Percentiles rank a stretch among this genome's conserved stretches.
phyloP scores from a whole-genome alignment of 495 filamentous ascomycete species.

The Hyaloscypha finlandica region DNA sequence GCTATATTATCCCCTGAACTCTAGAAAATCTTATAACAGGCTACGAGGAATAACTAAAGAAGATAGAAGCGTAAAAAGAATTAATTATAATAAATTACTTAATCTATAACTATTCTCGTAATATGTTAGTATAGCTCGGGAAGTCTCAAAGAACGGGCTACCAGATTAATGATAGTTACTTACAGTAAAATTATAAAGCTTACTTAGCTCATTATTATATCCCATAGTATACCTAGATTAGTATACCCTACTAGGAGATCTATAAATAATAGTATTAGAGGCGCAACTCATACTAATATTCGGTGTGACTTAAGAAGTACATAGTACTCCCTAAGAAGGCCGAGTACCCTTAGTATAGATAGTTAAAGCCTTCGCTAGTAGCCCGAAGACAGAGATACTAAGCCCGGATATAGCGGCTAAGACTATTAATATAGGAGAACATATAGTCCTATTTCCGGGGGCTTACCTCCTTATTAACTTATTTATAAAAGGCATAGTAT shows the following conservation, averaged over 20 bases:
- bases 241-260: background rate
- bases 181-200: no score
- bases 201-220: no score
- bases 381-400: background rate
- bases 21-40: no score
- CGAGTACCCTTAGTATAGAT: no score
- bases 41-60: no score
- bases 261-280: background rate
- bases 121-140: no score
- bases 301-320: background rate
- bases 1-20: no score
- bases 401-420: background rate
- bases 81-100: slow-evolving; percentile 31
- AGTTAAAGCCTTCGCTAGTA: background rate
- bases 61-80: no score
- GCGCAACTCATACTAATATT: background rate
- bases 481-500: background rate
- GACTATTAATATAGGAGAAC: background rate
- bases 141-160: no score
- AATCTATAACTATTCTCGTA: slow-evolving; percentile 23
- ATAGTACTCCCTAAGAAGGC: background rate
- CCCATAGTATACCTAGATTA: background rate
- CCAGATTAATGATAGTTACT: no score
- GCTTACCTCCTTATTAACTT: background rate
- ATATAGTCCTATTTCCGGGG: background rate